phyloP scores from a whole-genome alignment of 2,329 filamentous ascomycete species.

The Trematosphaeria pertusa region DNA sequence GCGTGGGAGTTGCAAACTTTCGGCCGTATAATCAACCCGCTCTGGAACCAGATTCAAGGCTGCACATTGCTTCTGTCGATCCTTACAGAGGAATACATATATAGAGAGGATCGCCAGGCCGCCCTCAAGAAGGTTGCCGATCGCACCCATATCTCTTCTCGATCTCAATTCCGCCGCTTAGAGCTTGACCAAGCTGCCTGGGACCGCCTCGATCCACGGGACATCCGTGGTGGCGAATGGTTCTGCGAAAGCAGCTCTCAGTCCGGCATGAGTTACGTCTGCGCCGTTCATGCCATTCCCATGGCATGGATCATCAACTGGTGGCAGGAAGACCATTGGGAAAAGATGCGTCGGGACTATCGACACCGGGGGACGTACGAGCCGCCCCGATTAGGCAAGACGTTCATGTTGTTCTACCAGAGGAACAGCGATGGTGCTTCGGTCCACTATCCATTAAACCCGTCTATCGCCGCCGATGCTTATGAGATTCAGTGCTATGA shows the following conservation, averaged over 20 bases:
- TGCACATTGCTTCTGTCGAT: slow-evolving; percentile 6
- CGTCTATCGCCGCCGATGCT: slow-evolving; percentile 1
- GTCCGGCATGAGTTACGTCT: slow-evolving; percentile 6
- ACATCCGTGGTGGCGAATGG: slow-evolving; percentile 12
- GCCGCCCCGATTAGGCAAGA: slow-evolving; percentile 11
- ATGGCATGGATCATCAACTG: slow-evolving; percentile 24
- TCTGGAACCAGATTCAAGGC: background rate
- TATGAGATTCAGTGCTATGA: background rate
- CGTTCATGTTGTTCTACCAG: slow-evolving; percentile 22
- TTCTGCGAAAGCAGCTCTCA: slow-evolving; percentile 3
- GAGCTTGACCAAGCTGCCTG: slow-evolving; percentile 4
- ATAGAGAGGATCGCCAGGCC: background rate
- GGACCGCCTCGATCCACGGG: background rate
- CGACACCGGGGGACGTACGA: slow-evolving; percentile 1
- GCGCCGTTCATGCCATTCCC: slow-evolving; percentile 17
- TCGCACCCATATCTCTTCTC: no score
- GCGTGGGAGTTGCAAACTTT: slow-evolving; percentile 20
- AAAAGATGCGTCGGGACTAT: slow-evolving; percentile 8
- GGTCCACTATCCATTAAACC: slow-evolving; percentile 7
- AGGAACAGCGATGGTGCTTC: slow-evolving; percentile 1
- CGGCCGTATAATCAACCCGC: slow-evolving; percentile 12
- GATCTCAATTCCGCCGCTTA: no score
- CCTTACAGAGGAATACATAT: background rate
- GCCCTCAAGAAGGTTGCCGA: background rate
- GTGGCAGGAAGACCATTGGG: slow-evolving; percentile 24